Base-by-base conservation (phyloP, 768 basidiomycete species). In the Leccinum barrowsii region DNA sequence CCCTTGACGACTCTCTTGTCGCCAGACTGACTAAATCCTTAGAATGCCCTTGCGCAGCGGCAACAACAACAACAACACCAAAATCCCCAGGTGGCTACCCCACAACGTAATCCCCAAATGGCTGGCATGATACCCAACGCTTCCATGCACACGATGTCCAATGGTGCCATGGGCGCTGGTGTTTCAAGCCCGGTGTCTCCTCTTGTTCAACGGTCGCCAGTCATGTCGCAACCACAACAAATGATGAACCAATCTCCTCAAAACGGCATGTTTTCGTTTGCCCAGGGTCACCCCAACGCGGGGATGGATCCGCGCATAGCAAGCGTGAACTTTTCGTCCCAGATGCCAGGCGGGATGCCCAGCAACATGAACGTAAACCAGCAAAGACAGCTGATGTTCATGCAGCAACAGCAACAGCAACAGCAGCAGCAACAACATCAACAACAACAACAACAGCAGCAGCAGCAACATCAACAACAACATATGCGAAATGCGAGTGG, bases 361-460 rank as follows among this genome's bases (percentile, higher is more conserved):
- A 64, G 59, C 44, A 68, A 63, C 19, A 61, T 73, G 65, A 74
- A 67, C 30, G 28, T 62, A 44, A 69, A 67, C 46, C 77, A 82
- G 30, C 84, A 83, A 61, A 75, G 81, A 32, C 77, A 84, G 56
- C 55, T 84, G 22, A 69, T 75, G 61, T 61, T 78, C 48, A 74
- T 78, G 72, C 75, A 75, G 51, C 68, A 71, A 63, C 73, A 70
- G 65, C 73, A 37, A 6, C 37, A 37, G 15, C 35, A 37, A 3
- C 35, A 37, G 15, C 35, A 40, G 0, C 35, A 37, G 0, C 35
- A 37, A 0, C 35, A 37, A 7, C 35, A 37, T 0, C 35, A 37
- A 0, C 34, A 35, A 70, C 75, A 35, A 3, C 35, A 37, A 0
- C 34, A 35, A 3, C 34, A 35, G 6, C 32, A 34, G 1, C 32